Base-by-base conservation (phyloP, 2,329 filamentous ascomycete genomes). In the Colletotrichum melonis region DNA sequence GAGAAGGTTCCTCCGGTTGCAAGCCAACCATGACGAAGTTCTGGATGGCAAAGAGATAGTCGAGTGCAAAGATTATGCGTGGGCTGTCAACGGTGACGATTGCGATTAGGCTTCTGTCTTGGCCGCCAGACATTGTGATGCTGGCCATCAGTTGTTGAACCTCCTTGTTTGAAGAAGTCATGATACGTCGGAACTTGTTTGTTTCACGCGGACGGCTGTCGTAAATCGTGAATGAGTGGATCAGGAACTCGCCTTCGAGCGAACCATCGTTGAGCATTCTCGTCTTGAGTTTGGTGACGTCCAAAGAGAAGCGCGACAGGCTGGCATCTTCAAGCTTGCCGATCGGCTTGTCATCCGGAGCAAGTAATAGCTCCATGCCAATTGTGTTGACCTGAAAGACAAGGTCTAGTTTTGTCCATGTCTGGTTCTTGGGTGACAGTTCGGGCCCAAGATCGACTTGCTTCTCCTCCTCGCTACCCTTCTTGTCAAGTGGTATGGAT, bases 71-170 rank as follows among this genome's bases (percentile, higher is more conserved):
- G 72, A 99, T 98, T 68, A 99, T 91, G 3, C 95, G 90, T 2
- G 97, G 97, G 77, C 97, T 99, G 79, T 99, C 97, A 74, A 99
- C 92, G 0, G 95, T 98, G 70, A 98, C 90, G 82, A 99, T 93
- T 1, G 94, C 95, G 78, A 98, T 97, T 69, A 98, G 83, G 80
- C 92, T 94, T 73, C 92, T 91, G 54, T 98, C 93, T 42, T 91
- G 86, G 4, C 95, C 95, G 19, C 95, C 94, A 0, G 95, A 95
- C 83, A 99, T 97, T 0, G 95, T 97, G 4, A 99, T 86, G 80
- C 94, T 98, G 22, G 97, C 97, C 97, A 99, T 99, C 79, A 99
- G 95, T 78, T 99, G 97, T 81, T 98, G 95, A 58, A 97, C 95
- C 69, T 95, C 93, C 77, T 95, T 96, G 82, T 98, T 98, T 79